These are phyloP conservation scores for Orbilia quercus DNA, from an alignment of 2,329 filamentous ascomycete species.

Conservation along the genomic window DNA sequence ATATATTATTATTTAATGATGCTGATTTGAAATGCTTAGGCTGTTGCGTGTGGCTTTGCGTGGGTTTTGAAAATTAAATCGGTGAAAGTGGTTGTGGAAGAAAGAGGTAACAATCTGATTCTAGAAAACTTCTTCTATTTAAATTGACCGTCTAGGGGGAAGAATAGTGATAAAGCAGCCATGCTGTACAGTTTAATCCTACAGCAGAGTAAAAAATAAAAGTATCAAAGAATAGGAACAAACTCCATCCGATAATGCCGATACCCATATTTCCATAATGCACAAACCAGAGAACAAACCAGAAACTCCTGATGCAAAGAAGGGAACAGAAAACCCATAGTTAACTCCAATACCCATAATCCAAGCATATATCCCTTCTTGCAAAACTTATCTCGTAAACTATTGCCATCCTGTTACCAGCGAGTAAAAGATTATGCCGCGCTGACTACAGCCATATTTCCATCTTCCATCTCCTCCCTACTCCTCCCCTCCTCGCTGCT, in stretches of 20 bases:
- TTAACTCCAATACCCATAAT: constrained; percentile 4
- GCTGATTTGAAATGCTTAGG: no score
- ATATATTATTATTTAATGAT: no score
- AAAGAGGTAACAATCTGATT: constrained; percentile 6
- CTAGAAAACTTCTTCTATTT: constrained; percentile 11
- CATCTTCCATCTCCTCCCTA: constrained; percentile 25
- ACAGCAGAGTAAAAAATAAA: background rate
- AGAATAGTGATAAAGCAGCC: background rate
- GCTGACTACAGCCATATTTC: background rate
- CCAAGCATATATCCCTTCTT: constrained; percentile 5
- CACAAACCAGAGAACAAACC: background rate
- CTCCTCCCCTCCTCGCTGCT: constrained; percentile 26
- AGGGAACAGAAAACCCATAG: background rate
- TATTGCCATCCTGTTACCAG: constrained; percentile 1
- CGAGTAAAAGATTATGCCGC: background rate
- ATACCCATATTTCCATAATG: constrained; percentile 3
- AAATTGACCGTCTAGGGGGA: constrained; percentile 1
- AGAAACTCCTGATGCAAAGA: constrained; percentile 6
- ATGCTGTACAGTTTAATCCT: constrained; percentile 4
- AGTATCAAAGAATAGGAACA: background rate
- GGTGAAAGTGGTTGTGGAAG: background rate
- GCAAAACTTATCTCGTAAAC: constrained; percentile 9
- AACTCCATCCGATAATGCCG: constrained; percentile 18
- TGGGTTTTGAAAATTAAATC: no score
- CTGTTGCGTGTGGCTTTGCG: no score